Evolutionary conservation across 495 filamentous ascomycete species (phyloP), one percentile per base, ranked within the genome.

Genomic region (Xanthoparmelia taractica): DNA sequence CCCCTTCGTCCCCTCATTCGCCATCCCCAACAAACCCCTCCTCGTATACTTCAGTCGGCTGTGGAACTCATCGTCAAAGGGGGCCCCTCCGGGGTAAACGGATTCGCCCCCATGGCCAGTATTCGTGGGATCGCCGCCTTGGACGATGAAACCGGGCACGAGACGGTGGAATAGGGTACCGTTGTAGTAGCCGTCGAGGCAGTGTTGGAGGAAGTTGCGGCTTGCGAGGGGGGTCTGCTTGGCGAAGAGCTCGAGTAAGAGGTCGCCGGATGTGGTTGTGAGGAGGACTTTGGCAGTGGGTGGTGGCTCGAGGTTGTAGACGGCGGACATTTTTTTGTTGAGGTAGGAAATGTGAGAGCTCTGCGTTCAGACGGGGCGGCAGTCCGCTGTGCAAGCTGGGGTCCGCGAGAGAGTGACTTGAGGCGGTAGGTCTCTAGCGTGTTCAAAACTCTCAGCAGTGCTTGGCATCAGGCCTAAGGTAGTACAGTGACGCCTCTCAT

Each of bases 141-240:
- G 94, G 45, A 97, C 76, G 61, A 97, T 87, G 78, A 98, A 98
- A 47, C 87, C 88, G 0, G 92, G 88, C 12, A 95, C 85, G 25
- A 97, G 79, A 25, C 94, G 92, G 75, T 98, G 94, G 78, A 98
- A 97, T 65, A 91, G 86, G 0, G 93, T 96, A 67, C 84, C 82
- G 57, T 87, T 85, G 76, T 97, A 99, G 81, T 97, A 97, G 63
- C 90, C 89, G 74, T 99, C 92, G 63, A 95, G 82, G 72, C 88
- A 92, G 70, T 90, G 88, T 74, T 99, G 94, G 25, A 99, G 85
- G 78, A 99, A 99, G 76, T 96, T 96, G 62, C 93, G 91, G 68
- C 84, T 90, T 1, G 94, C 89, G 63, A 96, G 83, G 37, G 94
- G 94, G 0, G 89, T 89, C 74, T 99, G 92, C 63, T 90, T 91